A percentile compares a stretch with the other conserved stretches of the same genome.
Evolutionary conservation across 371 early-diverging fungal species (phyloP).

Genomic region (Gilbertella persicaria): DNA sequence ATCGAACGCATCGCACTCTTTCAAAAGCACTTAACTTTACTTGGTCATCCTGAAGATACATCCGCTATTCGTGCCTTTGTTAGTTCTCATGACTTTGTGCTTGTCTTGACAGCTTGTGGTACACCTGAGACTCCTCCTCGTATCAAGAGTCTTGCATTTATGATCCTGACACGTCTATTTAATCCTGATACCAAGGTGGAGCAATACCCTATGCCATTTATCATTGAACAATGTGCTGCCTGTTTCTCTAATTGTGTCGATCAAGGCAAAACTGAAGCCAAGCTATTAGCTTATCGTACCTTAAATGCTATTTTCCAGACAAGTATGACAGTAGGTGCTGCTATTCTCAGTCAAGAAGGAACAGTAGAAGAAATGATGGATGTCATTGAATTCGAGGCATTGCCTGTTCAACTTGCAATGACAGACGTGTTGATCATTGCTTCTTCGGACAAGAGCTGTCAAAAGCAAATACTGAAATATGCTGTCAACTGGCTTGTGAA

Average conservation of each 20-base stretch:
- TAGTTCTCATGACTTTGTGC: conserved; percentile 32
- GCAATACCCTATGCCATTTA: conserved; percentile 28
- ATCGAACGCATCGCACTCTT: conserved; percentile 20
- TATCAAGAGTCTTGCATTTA: conserved; percentile 34
- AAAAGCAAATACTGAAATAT: conserved; percentile 55
- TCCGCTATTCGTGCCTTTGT: conserved; percentile 26
- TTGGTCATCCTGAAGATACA: conserved; percentile 14
- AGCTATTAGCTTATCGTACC: conserved; percentile 55
- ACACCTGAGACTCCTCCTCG: conserved; percentile 24
- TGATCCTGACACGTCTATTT: conserved; percentile 42
- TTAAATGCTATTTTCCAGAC: conserved; percentile 66
- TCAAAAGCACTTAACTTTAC: conserved; percentile 17
- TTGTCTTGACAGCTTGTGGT: conserved; percentile 40
- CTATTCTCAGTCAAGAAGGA: conserved; percentile 64
- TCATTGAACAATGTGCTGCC: conserved; percentile 42
- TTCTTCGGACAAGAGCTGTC: conserved; percentile 66
- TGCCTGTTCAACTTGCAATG: conserved; percentile 61
- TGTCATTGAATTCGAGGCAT: conserved; percentile 66
- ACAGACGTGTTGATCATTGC: conserved; percentile 67
- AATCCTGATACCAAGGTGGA: conserved; percentile 20
- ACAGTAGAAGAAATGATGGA: conserved; percentile 73
- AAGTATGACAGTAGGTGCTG: conserved; percentile 59
- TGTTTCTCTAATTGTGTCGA: conserved; percentile 46
- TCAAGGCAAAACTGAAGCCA: conserved; percentile 42
- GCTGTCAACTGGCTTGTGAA: conserved; percentile 59